A percentile compares a stretch with the other conserved stretches of the same genome.
phyloP scores from a whole-genome alignment of 768 basidiomycete species.

The Pholiota conissans region DNA sequence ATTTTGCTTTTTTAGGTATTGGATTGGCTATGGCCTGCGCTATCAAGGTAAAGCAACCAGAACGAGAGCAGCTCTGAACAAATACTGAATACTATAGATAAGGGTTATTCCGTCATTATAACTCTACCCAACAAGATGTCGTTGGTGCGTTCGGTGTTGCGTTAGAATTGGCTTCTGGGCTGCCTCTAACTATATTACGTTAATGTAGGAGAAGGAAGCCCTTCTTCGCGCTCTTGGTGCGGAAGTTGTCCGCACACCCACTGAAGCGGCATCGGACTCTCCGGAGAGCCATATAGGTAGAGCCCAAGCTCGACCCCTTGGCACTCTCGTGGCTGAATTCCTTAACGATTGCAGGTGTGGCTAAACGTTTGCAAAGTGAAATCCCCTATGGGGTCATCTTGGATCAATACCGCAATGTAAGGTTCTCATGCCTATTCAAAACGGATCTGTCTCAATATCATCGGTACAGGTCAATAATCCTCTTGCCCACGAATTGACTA shows the following conservation, averaged over 20 bases:
- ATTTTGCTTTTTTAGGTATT: conserved; percentile 59
- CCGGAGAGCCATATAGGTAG: conserved; percentile 92
- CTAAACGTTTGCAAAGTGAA: conserved; percentile 68
- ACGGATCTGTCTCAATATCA: conserved; percentile 13
- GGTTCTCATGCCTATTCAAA: no score
- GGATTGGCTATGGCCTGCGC: conserved; percentile 93
- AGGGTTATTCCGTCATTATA: conserved; percentile 91
- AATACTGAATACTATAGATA: conserved; percentile 78
- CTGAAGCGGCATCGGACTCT: conserved; percentile 84
- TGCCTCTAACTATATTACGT: background rate
- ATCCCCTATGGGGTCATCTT: conserved; percentile 88
- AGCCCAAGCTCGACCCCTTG: conserved; percentile 30
- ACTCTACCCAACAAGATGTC: conserved; percentile 97
- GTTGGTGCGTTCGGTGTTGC: conserved; percentile 39
- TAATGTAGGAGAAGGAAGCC: conserved; percentile 83
- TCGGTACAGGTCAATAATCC: conserved; percentile 72
- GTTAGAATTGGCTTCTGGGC: background rate
- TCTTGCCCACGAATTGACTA: conserved; percentile 86
- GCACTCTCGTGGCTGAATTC: conserved; percentile 80
- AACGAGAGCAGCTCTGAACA: conserved; percentile 19
- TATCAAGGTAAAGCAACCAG: conserved; percentile 67
- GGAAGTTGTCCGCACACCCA: conserved; percentile 92
- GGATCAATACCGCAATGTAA: conserved; percentile 85
- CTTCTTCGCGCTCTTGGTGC: conserved; percentile 90
- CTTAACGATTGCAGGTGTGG: conserved; percentile 87